Evolutionary conservation across 2,329 filamentous ascomycete genomes (phyloP).

Genomic region (Neophaeococcomyces mojaviensis): DNA sequence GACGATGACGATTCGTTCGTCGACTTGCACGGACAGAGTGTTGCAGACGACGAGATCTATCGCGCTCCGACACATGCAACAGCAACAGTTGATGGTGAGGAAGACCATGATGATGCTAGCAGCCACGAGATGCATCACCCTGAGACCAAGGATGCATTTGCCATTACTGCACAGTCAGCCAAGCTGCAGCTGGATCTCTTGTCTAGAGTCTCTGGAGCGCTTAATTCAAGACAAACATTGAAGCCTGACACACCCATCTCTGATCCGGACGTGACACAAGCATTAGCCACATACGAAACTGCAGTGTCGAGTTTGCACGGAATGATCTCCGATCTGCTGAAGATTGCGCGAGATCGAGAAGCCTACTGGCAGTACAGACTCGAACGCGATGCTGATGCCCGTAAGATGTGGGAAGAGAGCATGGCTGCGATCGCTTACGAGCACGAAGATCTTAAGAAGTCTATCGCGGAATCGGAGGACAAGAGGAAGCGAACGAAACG

Average conservation of each 20-base stretch:
- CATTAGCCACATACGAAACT: constrained; percentile 76
- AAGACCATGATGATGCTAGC: constrained; percentile 68
- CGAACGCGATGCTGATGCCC: constrained; percentile 82
- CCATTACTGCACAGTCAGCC: constrained; percentile 92
- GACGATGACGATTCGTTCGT: constrained; percentile 49
- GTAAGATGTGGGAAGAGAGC: constrained; percentile 97
- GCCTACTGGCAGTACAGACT: constrained; percentile 94
- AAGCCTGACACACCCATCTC: constrained; percentile 67
- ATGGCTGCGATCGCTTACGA: constrained; percentile 96
- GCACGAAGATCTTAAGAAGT: constrained; percentile 82
- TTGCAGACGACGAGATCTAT: constrained; percentile 42
- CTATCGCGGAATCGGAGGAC: constrained; percentile 79
- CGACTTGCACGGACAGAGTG: constrained; percentile 51
- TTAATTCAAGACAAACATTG: constrained; percentile 40
- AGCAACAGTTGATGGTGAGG: constrained; percentile 50
- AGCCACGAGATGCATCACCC: constrained; percentile 58
- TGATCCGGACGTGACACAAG: constrained; percentile 68
- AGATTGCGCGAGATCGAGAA: constrained; percentile 89
- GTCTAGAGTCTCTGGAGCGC: constrained; percentile 67
- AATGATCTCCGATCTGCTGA: constrained; percentile 75
- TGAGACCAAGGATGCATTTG: constrained; percentile 84
- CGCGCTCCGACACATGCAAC: constrained; percentile 43
- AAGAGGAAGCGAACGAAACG: constrained; percentile 86
- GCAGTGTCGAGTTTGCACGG: constrained; percentile 81
- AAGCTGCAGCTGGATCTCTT: constrained; percentile 88